These are phyloP conservation scores for Cenchrus purpureus DNA, from an alignment of 176 grass and related monocot genomes.

Conservation along the genomic window DNA sequence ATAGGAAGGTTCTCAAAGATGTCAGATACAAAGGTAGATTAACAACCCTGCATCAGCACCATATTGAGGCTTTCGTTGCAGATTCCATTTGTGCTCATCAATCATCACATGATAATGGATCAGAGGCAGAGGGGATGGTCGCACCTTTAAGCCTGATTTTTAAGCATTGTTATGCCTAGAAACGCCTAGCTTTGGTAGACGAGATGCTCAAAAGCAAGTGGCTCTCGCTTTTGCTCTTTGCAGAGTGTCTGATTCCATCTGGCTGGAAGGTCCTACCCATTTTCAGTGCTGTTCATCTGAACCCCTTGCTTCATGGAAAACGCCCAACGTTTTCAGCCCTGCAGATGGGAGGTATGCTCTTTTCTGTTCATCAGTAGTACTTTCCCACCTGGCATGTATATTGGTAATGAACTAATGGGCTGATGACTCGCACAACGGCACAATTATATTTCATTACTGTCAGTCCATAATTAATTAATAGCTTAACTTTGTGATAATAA, in stretches of 20 bases:
- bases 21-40: too few relatives aligned
- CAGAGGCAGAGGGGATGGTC: constrained; percentile 46
- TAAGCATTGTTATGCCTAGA: too few relatives aligned
- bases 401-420: not conserved
- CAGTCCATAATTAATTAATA: not conserved
- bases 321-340: too few relatives aligned
- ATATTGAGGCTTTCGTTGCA: constrained; percentile 40
- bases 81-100: constrained; percentile 66
- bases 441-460: constrained; percentile 1
- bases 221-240: constrained; percentile 31
- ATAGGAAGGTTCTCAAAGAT: too few relatives aligned
- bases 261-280: too few relatives aligned
- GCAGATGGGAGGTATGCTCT: too few relatives aligned
- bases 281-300: too few relatives aligned
- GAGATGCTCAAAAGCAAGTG: constrained; percentile 61
- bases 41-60: not conserved
- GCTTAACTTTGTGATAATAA: constrained; percentile 48
- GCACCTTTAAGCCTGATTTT: constrained; percentile 39
- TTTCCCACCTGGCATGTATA: not conserved
- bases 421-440: not conserved
- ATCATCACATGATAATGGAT: constrained; percentile 61
- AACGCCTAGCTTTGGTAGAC: constrained; percentile 19
- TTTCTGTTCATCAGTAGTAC: too few relatives aligned
- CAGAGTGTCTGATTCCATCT: too few relatives aligned
- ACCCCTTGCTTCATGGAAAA: too few relatives aligned